Evolutionary conservation across 805 yeast genomes (phyloP), one percentile per base, ranked within the genome.

Genomic region (Diddensiella transvaalensis): DNA sequence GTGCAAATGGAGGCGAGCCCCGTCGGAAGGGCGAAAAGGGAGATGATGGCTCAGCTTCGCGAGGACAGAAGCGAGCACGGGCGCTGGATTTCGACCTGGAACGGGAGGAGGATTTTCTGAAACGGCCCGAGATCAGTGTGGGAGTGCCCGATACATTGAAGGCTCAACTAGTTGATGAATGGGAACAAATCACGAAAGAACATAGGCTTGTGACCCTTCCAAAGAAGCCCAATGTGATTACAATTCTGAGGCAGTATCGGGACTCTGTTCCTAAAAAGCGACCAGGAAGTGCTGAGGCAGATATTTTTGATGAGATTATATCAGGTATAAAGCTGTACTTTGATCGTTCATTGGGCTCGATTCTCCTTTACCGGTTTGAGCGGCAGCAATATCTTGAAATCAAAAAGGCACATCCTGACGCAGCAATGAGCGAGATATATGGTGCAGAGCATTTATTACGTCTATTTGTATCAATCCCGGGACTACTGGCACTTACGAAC

Each of bases 181-280:
- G 98, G 99, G 96, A 91, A 65, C 74, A 73, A 56, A 76, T 91
- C 29, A 89, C 98, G 0, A 86, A 85, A 57, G 86, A 88, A 56
- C 83, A 83, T 44, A 80, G 82, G 62, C 65, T 88, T 38, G 77
- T 87, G 2, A 67, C 75, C 22, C 64, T 90, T 37, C 96, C 96
- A 0, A 71, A 79, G 13, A 66, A 65, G 30, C 72, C 72, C 2
- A 75, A 78, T 0, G 85, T 85, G 1, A 68, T 72, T 1, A 70
- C 67, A 2, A 76, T 88, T 2, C 62, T 91, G 5, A 57, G 64
- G 8, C 73, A 74, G n/a, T 91, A 80, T 63, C 62, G 69, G 38
- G 60, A 62, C 2, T 37, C 49, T 3, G 47, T 41, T 11, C 49
- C 55, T 3, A 57, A 64, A 11, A 61, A 65, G 57, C 44, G 45